Base-by-base conservation (phyloP, 2,329 filamentous ascomycete species). In the Beauveria australis region DNA sequence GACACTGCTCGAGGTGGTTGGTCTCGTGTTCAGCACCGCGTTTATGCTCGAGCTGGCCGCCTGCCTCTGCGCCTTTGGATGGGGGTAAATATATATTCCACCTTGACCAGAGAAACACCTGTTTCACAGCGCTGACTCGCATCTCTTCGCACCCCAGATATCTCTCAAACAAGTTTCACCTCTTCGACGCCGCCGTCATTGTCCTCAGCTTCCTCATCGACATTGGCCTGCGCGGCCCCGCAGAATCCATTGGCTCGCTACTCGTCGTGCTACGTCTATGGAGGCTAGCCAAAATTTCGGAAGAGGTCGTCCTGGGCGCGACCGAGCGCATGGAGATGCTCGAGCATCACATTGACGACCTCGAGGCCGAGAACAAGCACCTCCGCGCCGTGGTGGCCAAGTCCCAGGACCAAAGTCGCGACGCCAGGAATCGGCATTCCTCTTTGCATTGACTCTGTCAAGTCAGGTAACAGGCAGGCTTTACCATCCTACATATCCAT, bases 241-340 rank as follows among this genome's bases (percentile, higher is more conserved):
- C 83, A 6, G 83, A 86, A 70, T 83, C 88, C 67, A 82, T 87
- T 52, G 84, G 81, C 1, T 87, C 84, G 0, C 75, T 89, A n/a
- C 79, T 89, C 53, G 78, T 89, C 30, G 77, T 88, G 4, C 74
- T 89, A 49, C 82, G 87, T 58, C 75, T 89, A 3, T 89, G 86
- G 83, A 79, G 87, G 18, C 79, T 89, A 49, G 83, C 88, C 69
- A 88, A 89, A 74, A 87, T 89, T 56, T 82, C 88, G 7, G 85
- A 89, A 67, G 87, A 89, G 71, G 76, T 89, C 63, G 81, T 81
- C 33, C 78, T 86, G 7, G 85, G 84, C 9, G 84, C 85, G 1
- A 74, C 81, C 41, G 85, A 89, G 71, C 77, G 84, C 68, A 81
- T 85, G 74, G 84, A 86, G 63, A 77, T 78, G 10, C 72, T 88